Evolutionary conservation across 768 basidiomycete genomes (phyloP), one percentile per base, ranked within the genome.

Genomic region (Mycena crocata): DNA sequence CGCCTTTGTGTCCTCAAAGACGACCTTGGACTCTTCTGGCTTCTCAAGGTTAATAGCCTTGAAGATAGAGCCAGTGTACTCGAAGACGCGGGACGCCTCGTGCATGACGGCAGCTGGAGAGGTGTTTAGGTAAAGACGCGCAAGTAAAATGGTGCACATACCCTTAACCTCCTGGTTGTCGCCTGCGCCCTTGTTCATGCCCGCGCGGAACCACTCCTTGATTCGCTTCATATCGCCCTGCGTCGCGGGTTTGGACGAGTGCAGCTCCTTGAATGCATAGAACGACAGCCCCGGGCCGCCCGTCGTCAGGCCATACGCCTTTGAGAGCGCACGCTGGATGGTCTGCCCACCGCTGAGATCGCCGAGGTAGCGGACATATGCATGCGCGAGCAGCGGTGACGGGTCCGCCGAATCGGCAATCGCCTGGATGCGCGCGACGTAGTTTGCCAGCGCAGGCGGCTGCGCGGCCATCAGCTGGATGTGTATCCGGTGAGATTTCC

Each of bases 361-460:
- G 51, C 92, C 93, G 34, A 94, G 84, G 77, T 94, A 94, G 35
- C 92, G 86, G n/a, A 93, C 90, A 73, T 94, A 94, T 1, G 93
- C 84, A 76, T 94, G 93, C 0, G 93, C 90, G 9, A 94, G 83
- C 10, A 95, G 85, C 8, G 82, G 77, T 0, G 85, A 78, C 14
- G 83, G 87, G 72, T 85, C 85, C 10, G 70, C 64, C 30, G 82
- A 79, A 56, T 80, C 78, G 13, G 83, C 74, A 44, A 91, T 79
- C n/a, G 79, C 71, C 13, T 80, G 73, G 46, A 94, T 81, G 51
- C 90, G 88, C 8, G 76, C 68, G 64, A 87, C 75, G 77, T 92
- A 94, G 5, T 76, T 77, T 3, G 77, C 62, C 10, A 94, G 78
- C 8, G 86, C 79, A 4, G 79, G 72, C 3, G 90, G 90, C 7